Percentiles rank a stretch among this genome's conserved stretches.
These are phyloP conservation scores for Planoprotostelium fungivorum DNA, from an alignment of 78 protist species.

Conservation along the genomic window DNA sequence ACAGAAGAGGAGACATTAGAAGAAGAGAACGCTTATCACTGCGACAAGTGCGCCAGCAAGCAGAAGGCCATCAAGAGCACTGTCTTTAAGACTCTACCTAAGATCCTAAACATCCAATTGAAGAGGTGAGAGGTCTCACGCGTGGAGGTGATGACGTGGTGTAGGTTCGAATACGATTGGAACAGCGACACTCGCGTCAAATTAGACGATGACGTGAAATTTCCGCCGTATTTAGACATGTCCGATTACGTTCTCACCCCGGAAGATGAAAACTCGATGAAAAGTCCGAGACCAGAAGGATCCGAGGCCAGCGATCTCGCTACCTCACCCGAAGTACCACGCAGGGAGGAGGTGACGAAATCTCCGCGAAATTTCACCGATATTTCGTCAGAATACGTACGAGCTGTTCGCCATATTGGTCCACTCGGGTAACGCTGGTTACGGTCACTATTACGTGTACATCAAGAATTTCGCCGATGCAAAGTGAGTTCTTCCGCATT, in stretches of 20 bases:
- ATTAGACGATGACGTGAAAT: neutral
- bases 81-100: conserved; percentile 1
- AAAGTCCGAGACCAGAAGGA: neutral
- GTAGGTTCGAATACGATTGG: neutral
- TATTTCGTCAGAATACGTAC: neutral
- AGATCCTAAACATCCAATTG: conserved; percentile 15
- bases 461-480: conserved; percentile 4
- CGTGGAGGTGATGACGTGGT: neutral
- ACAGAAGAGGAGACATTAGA: neutral
- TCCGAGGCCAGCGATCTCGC: too few species aligned
- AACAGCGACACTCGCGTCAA: neutral
- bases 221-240: neutral
- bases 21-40: neutral
- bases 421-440: conserved; percentile 9
- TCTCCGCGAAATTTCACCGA: too few species aligned
- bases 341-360: too few species aligned
- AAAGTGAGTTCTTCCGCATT: too few species aligned
- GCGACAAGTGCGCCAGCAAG: neutral
- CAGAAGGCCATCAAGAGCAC: conserved; percentile 23
- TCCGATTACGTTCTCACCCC: neutral
- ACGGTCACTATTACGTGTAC: conserved; percentile 9
- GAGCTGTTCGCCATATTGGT: conserved; percentile 14
- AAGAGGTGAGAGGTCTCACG: conserved; percentile 7
- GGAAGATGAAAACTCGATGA: neutral
- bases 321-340: too few species aligned